Conservation (phyloP, 331 rosid genomes). For the Phaseolus coccineus region DNA sequence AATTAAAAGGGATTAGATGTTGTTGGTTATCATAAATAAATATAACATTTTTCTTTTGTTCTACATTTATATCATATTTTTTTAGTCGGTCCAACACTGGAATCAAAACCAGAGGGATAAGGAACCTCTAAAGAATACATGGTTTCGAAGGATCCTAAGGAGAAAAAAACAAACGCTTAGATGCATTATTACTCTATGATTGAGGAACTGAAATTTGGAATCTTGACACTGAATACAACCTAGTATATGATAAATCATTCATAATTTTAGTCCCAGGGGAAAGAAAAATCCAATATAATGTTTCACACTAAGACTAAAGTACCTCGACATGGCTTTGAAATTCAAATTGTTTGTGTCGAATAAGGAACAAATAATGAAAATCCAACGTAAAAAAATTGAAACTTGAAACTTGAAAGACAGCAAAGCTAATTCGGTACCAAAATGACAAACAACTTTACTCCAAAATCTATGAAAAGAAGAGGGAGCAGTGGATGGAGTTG, state of each 20-base stretch:
- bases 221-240: slow-evolving; percentile 25
- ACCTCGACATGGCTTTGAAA: slow-evolving; percentile 11
- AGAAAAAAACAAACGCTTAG: neutral
- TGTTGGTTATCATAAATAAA: neutral
- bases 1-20: neutral
- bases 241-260: slow-evolving; percentile 41
- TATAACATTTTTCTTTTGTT: neutral
- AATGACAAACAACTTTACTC: slow-evolving; percentile 70
- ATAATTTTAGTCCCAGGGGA: neutral
- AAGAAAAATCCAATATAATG: slow-evolving; percentile 14
- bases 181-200: slow-evolving; percentile 45
- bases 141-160: slow-evolving; percentile 14
- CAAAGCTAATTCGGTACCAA: slow-evolving; percentile 45
- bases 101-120: slow-evolving; percentile 1
- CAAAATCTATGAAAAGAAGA: slow-evolving; percentile 48
- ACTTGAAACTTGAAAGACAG: slow-evolving; percentile 32
- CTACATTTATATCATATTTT: neutral
- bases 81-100: neutral
- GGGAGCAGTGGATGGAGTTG: slow-evolving; percentile 42
- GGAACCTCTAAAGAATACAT: neutral
- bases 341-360: slow-evolving; percentile 3
- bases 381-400: neutral
- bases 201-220: slow-evolving; percentile 12
- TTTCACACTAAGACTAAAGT: slow-evolving; percentile 22
- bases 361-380: slow-evolving; percentile 7